These are phyloP conservation scores for Mantamonas sphyraenae DNA, from an alignment of 78 protist species.

Conservation along the genomic window DNA sequence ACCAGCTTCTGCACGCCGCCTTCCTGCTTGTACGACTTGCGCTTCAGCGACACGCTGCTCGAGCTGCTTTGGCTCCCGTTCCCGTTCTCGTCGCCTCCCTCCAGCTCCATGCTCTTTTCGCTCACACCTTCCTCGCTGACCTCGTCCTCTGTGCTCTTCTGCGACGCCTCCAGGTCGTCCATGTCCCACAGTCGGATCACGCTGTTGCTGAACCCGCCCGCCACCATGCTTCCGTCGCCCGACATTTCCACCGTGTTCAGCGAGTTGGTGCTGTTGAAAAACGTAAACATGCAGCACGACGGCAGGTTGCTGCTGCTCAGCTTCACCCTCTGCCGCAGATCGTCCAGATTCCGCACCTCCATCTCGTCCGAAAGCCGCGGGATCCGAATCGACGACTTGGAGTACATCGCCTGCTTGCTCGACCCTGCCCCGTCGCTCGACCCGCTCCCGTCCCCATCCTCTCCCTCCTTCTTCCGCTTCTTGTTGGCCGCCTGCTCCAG, in stretches of 20 bases:
- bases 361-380: too few relatives aligned
- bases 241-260: constrained; percentile 36
- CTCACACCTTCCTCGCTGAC: not conserved
- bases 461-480: not conserved
- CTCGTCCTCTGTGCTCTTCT: constrained; percentile 1
- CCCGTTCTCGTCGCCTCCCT: not conserved
- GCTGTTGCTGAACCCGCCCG: constrained; percentile 56
- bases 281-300: not conserved
- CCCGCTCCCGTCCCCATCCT: not conserved
- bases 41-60: not conserved
- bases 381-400: too few relatives aligned
- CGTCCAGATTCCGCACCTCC: too few relatives aligned
- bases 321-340: too few relatives aligned
- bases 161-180: constrained; percentile 10
- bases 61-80: too few relatives aligned
- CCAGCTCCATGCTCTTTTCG: not conserved
- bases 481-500: too few relatives aligned
- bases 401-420: too few relatives aligned
- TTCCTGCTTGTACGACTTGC: not conserved
- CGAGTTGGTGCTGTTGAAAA: not conserved
- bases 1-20: constrained; percentile 12
- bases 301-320: not conserved
- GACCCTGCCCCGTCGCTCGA: not conserved
- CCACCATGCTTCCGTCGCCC: constrained; percentile 28
- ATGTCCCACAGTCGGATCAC: constrained; percentile 57